phyloP scores from a whole-genome alignment of 1,284 basidiomycete species.

The Porogramme epimiltina region DNA sequence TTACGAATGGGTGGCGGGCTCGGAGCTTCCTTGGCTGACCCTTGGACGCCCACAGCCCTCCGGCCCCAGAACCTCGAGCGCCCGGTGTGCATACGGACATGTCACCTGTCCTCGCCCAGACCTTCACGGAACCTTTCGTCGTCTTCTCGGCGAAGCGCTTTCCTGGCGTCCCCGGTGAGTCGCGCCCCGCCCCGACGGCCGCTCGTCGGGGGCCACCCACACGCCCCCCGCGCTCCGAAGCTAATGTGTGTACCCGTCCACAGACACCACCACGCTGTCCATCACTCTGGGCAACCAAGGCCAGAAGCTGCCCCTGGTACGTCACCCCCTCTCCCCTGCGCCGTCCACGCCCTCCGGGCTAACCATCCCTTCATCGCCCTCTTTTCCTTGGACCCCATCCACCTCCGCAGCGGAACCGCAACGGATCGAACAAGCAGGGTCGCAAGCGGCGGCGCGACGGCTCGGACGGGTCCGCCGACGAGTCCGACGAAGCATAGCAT shows the following conservation, averaged over 20 bases:
- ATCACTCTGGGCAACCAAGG: constrained; percentile 92
- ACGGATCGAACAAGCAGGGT: constrained; percentile 55
- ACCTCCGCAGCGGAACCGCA: constrained; percentile 61
- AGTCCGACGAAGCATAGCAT: constrained; percentile 46
- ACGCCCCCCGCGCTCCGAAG: background rate
- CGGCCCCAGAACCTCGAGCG: constrained; percentile 73
- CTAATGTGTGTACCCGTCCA: background rate
- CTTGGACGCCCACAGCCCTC: constrained; percentile 48
- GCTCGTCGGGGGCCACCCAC: constrained; percentile 5
- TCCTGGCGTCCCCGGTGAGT: constrained; percentile 86
- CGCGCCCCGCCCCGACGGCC: constrained; percentile 3
- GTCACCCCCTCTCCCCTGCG: constrained; percentile 26
- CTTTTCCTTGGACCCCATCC: too few relatives aligned
- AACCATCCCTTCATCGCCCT: constrained; percentile 5
- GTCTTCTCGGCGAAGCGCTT: constrained; percentile 93
- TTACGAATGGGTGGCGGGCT: constrained; percentile 16
- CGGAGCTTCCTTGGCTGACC: constrained; percentile 10
- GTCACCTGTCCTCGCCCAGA: constrained; percentile 79
- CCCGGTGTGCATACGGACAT: constrained; percentile 59
- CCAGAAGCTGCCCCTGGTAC: constrained; percentile 84
- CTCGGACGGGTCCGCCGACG: constrained; percentile 47
- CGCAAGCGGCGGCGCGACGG: constrained; percentile 50
- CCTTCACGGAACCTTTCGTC: constrained; percentile 85
- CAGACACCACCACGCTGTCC: constrained; percentile 86
- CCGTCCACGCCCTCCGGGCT: background rate